These are phyloP conservation scores for Wickerhamomyces sydowiorum DNA, from an alignment of 805 yeast genomes.

Conservation along the genomic window DNA sequence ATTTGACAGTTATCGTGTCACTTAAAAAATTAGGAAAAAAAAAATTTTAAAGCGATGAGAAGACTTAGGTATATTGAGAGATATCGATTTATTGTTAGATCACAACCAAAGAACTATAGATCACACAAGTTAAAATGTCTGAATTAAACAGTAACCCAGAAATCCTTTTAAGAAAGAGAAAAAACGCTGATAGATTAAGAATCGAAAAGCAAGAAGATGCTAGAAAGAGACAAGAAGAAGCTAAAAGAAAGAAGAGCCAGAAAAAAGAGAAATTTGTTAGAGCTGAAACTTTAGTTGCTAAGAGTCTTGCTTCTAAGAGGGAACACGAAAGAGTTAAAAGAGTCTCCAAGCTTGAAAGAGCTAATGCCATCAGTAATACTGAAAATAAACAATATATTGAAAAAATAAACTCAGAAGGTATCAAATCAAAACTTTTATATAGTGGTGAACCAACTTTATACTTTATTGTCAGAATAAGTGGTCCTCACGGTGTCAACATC, in stretches of 20 bases:
- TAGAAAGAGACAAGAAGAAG: constrained; percentile 41
- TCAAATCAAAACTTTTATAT: constrained; percentile 29
- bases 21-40: neutral
- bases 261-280: constrained; percentile 53
- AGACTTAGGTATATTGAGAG: neutral
- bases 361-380: constrained; percentile 25
- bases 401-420: constrained; percentile 25
- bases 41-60: constrained; percentile 4
- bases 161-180: constrained; percentile 70
- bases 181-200: constrained; percentile 68
- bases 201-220: constrained; percentile 68
- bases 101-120: neutral
- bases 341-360: constrained; percentile 47
- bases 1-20: neutral
- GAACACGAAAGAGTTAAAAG: constrained; percentile 65
- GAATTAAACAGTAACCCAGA: constrained; percentile 68
- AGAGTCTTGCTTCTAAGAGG: constrained; percentile 56
- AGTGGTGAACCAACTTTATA: constrained; percentile 45
- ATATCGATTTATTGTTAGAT: neutral
- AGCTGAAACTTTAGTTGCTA: constrained; percentile 69
- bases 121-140: constrained; percentile 13
- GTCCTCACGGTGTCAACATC: constrained; percentile 57
- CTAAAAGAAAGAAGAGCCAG: constrained; percentile 36
- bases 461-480: constrained; percentile 63
- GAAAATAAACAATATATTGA: constrained; percentile 25